Conservation (phyloP, 495 filamentous ascomycete species). For the Tuber umbilicatum region DNA sequence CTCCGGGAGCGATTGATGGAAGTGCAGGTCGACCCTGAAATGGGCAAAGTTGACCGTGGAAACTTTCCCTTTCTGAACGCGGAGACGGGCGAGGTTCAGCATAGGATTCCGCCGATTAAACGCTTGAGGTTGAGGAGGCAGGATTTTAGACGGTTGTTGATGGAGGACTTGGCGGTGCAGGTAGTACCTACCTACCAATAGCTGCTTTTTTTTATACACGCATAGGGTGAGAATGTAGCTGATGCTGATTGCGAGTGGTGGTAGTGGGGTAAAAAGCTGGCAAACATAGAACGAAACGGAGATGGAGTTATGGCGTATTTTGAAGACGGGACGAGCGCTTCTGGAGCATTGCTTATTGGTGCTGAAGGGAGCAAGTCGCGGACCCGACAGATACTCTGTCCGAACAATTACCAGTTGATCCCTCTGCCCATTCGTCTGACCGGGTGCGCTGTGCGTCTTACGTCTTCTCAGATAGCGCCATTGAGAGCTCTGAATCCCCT, state of each 20-base stretch:
- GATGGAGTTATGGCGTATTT: conserved; percentile 48
- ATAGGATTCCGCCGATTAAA: conserved; percentile 47
- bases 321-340: conserved; percentile 48
- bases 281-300: conserved; percentile 42
- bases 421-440: conserved; percentile 50
- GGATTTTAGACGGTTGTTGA: conserved; percentile 48
- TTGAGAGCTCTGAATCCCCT: conserved; percentile 53
- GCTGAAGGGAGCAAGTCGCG: conserved; percentile 52
- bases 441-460: conserved; percentile 47
- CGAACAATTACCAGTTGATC: conserved; percentile 43
- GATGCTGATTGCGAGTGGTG: not conserved
- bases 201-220: not conserved
- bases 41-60: conserved; percentile 47
- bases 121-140: conserved; percentile 51
- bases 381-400: conserved; percentile 41
- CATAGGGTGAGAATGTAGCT: not conserved
- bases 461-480: conserved; percentile 43
- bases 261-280: conserved; percentile 47
- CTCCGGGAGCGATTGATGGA: conserved; percentile 46
- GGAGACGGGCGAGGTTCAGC: conserved; percentile 47
- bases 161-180: conserved; percentile 49
- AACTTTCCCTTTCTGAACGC: conserved; percentile 53
- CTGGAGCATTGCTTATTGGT: conserved; percentile 52
- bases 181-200: not conserved
- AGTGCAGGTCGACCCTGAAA: conserved; percentile 49